phyloP scores from a whole-genome alignment of 2,329 filamentous ascomycete species.

The Chrysosporium queenslandicum region DNA sequence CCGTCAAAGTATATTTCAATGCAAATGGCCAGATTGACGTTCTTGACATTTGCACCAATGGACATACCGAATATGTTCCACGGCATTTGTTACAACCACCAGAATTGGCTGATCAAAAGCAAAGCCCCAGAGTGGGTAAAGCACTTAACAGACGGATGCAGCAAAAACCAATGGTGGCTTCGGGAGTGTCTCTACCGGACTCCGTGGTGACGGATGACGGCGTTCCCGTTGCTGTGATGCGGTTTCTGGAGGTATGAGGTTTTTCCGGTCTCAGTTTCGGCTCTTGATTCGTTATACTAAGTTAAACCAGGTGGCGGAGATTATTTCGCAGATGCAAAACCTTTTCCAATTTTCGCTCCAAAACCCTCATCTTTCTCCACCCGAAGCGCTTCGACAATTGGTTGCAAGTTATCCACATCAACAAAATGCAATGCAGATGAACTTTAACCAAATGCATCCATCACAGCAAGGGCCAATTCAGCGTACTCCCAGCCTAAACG shows the following conservation, averaged over 20 bases:
- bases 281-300: too few relatives aligned
- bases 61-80: slow-evolving; percentile 75
- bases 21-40: slow-evolving; percentile 69
- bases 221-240: slow-evolving; percentile 47
- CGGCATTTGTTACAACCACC: slow-evolving; percentile 47
- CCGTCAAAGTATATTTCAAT: slow-evolving; percentile 69
- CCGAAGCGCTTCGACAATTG: slow-evolving; percentile 46
- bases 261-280: too few relatives aligned
- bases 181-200: slow-evolving; percentile 37
- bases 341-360: slow-evolving; percentile 49
- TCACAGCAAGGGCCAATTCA: slow-evolving; percentile 31
- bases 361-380: slow-evolving; percentile 43
- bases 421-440: slow-evolving; percentile 23
- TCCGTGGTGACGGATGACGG: slow-evolving; percentile 43
- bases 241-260: slow-evolving; percentile 53
- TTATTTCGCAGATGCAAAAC: slow-evolving; percentile 53
- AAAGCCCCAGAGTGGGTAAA: slow-evolving; percentile 51
- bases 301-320: slow-evolving; percentile 56
- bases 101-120: slow-evolving; percentile 46
- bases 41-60: slow-evolving; percentile 67
- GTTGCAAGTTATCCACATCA: slow-evolving; percentile 39
- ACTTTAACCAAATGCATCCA: slow-evolving; percentile 22
- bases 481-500: slow-evolving; percentile 38
- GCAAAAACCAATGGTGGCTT: slow-evolving; percentile 35
- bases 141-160: slow-evolving; percentile 43